phyloP scores from a whole-genome alignment of 106 monocot species.

The Dioscorea zingiberensis region DNA sequence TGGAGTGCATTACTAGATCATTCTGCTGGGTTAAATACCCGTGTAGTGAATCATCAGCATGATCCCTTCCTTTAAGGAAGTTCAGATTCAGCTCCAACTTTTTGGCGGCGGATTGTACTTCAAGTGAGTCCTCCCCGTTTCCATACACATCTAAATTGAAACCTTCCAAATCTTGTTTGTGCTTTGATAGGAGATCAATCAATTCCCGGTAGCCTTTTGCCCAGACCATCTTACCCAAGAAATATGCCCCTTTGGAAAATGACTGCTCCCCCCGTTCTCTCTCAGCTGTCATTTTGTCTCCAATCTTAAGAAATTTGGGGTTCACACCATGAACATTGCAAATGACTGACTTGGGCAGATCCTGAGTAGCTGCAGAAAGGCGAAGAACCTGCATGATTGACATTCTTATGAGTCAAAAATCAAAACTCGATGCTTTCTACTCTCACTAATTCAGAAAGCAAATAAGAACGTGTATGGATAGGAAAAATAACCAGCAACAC shows the following conservation, averaged over 20 bases:
- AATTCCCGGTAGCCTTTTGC: constrained; percentile 96
- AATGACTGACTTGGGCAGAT: constrained; percentile 82
- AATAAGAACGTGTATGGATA: not conserved
- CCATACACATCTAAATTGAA: constrained; percentile 89
- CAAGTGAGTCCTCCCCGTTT: constrained; percentile 92
- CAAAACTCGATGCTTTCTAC: not conserved
- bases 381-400: constrained; percentile 68
- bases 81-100: constrained; percentile 78
- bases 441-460: too few relatives aligned
- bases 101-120: constrained; percentile 77
- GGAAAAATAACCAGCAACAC: not conserved
- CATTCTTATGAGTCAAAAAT: constrained; percentile 1
- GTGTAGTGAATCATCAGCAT: constrained; percentile 94
- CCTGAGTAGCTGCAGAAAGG: constrained; percentile 95
- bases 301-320: constrained; percentile 85
- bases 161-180: constrained; percentile 73
- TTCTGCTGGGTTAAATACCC: constrained; percentile 29
- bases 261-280: constrained; percentile 50
- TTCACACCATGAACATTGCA: constrained; percentile 99
- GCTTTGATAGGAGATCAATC: constrained; percentile 73
- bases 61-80: constrained; percentile 94
- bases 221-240: constrained; percentile 99
- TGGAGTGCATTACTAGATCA: too few relatives aligned
- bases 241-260: constrained; percentile 95
- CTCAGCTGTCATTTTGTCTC: constrained; percentile 71